Evolutionary conservation across 179 eudicot genomes (phyloP).

Genomic region (Monotropa hypopitys): DNA sequence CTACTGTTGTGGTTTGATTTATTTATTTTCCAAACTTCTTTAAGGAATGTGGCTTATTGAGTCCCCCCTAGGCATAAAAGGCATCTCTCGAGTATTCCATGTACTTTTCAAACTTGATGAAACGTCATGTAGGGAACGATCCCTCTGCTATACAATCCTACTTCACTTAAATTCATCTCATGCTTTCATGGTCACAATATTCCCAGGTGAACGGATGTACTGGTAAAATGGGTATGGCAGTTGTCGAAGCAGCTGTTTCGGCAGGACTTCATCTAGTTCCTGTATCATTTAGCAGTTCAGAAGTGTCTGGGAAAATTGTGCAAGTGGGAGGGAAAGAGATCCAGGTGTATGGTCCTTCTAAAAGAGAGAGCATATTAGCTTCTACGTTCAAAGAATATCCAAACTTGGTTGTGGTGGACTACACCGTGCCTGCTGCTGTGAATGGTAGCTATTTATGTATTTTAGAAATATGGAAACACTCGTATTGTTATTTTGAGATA

Average conservation of each 20-base stretch:
- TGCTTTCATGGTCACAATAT: not conserved
- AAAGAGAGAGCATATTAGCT: conserved; percentile 50
- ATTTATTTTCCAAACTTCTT: not conserved
- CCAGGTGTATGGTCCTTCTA: conserved; percentile 49
- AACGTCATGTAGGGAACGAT: not conserved
- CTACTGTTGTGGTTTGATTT: not conserved
- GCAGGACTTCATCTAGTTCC: conserved; percentile 71
- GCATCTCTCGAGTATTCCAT: not conserved
- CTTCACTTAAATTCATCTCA: not conserved
- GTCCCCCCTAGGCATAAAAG: not conserved
- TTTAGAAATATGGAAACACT: not conserved
- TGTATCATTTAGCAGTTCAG: conserved; percentile 56
- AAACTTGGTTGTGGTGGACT: conserved; percentile 72
- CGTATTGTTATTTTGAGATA: not conserved
- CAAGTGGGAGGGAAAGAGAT: conserved; percentile 66
- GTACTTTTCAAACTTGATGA: not conserved
- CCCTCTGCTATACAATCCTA: not conserved
- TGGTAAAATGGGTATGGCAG: conserved; percentile 95
- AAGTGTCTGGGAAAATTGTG: conserved; percentile 45
- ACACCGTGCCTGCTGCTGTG: conserved; percentile 71
- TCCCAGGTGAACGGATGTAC: conserved; percentile 74
- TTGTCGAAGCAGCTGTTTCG: conserved; percentile 64
- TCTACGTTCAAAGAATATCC: conserved; percentile 48
- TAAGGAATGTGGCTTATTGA: not conserved
- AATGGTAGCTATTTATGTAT: conserved; percentile 38